phyloP scores from a whole-genome alignment of 177 flowering plant species.

The Tripterygium wilfordii region DNA sequence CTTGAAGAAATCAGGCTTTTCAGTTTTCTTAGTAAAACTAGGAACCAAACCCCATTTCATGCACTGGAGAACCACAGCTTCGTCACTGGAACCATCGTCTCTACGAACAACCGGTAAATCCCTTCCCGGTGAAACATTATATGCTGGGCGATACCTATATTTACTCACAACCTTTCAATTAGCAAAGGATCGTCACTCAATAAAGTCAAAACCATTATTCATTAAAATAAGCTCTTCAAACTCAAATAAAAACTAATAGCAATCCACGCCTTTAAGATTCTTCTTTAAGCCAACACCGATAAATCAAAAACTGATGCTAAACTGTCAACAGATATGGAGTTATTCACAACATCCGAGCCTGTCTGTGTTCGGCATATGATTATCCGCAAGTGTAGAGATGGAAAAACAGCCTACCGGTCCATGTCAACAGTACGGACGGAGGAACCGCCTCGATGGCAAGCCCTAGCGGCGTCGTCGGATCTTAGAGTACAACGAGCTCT shows the following conservation, averaged over 20 bases:
- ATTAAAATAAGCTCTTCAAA: no score
- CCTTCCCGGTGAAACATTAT: slow-evolving; percentile 75
- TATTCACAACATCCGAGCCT: no score
- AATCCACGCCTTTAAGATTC: no score
- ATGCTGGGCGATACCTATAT: slow-evolving; percentile 71
- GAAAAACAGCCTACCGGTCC: slow-evolving; percentile 42
- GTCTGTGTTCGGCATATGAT: no score
- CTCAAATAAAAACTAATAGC: no score
- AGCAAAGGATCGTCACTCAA: not conserved
- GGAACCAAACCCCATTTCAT: slow-evolving; percentile 98
- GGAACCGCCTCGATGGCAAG: slow-evolving; percentile 41
- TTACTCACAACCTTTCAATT: no score
- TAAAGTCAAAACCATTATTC: not conserved
- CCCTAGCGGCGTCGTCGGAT: slow-evolving; percentile 63
- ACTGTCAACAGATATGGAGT: no score
- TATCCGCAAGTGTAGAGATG: not conserved
- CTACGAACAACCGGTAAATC: slow-evolving; percentile 70
- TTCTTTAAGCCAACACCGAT: no score
- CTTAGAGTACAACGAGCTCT: slow-evolving; percentile 70
- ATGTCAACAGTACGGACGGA: slow-evolving; percentile 33
- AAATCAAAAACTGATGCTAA: no score
- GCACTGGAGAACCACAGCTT: slow-evolving; percentile 57
- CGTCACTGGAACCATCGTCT: slow-evolving; percentile 33
- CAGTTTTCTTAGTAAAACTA: slow-evolving; percentile 81
- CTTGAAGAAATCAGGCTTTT: slow-evolving; percentile 79